Evolutionary conservation across 2,329 filamentous ascomycete genomes (phyloP), one percentile per base, ranked within the genome.

Genomic region (Alternaria arbusti): DNA sequence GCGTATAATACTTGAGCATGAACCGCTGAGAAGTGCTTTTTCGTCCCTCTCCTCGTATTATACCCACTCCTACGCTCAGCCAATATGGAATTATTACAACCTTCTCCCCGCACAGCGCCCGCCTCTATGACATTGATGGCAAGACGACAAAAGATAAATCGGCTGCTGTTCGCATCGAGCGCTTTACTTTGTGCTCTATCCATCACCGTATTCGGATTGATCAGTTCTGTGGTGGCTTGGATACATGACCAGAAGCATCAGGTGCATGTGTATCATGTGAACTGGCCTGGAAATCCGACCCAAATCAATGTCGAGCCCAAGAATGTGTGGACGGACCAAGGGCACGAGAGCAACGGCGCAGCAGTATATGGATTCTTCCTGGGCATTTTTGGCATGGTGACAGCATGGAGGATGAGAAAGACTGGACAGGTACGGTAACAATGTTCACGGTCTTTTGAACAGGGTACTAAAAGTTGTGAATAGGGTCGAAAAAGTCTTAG

Each of bases 181-280:
- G 62, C 64, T 8, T 22, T 75, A 8, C 75, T 78, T 25, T 75
- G 73, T 1, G 70, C 70, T 10, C 64, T 77, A 9, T 78, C 74
- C 8, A 77, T 77, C 17, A 58, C 72, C 15, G 73, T 75, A 36
- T 65, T 78, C 11, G 74, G 69, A 6, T 57, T 78, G 13, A 72
- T 77, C 45, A 74, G 70, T 56, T 77, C 74, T 40, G 76, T 76
- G 74, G 74, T 78, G n/a, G 71, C 64, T n/a, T 78, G 70, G 52
- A 57, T 77, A 2, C 75, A 74, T 32, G 60, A 70, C 12, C 70
- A 77, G 57, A 77, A 77, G 61, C 68, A 75, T 44, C 57, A 74
- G 23, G 70, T 76, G 8, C 55, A 64, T 25, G 64, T 59, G 6
- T 75, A 74, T 45, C 58, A 66, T 55, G 57, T 75, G 6, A 54